These are phyloP conservation scores for Kwoniella dendrophila DNA, from an alignment of 768 basidiomycete genomes.

Conservation along the genomic window DNA sequence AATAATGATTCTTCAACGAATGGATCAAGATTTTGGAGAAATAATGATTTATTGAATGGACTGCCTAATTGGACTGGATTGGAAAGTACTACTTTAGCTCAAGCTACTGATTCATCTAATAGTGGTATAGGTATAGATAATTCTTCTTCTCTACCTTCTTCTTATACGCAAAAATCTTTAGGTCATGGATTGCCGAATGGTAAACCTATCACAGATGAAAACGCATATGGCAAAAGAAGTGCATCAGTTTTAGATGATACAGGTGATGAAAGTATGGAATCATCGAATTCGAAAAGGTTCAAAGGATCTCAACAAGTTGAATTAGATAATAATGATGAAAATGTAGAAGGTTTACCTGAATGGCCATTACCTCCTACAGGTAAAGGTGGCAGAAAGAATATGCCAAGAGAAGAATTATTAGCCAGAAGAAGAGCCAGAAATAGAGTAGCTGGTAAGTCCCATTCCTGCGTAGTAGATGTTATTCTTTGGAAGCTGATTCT, in stretches of 20 bases:
- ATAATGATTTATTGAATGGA: slow-evolving; percentile 2
- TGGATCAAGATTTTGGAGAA: slow-evolving; percentile 15
- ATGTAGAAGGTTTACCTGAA: slow-evolving; percentile 18
- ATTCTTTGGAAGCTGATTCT: background rate
- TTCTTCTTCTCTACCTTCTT: slow-evolving; percentile 5
- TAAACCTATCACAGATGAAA: background rate
- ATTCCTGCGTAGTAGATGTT: no score
- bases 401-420: slow-evolving; percentile 36
- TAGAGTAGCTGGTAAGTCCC: slow-evolving; percentile 34
- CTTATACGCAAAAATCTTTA: slow-evolving; percentile 6
- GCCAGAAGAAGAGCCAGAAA: slow-evolving; percentile 35
- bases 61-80: slow-evolving; percentile 13
- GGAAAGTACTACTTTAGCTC: slow-evolving; percentile 17
- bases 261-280: slow-evolving; percentile 17
- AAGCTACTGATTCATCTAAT: slow-evolving; percentile 10
- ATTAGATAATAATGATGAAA: background rate
- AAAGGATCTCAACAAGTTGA: background rate
- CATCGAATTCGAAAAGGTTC: slow-evolving; percentile 5
- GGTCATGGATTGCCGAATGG: slow-evolving; percentile 19
- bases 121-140: no score
- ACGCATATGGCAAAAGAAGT: slow-evolving; percentile 18
- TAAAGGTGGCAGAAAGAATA: slow-evolving; percentile 31
- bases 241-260: slow-evolving; percentile 8
- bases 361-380: slow-evolving; percentile 31
- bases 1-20: background rate